Evolutionary conservation across 805 yeast genomes (phyloP), one percentile per base, ranked within the genome.

Genomic region (Cyberlindnera mrakii): DNA sequence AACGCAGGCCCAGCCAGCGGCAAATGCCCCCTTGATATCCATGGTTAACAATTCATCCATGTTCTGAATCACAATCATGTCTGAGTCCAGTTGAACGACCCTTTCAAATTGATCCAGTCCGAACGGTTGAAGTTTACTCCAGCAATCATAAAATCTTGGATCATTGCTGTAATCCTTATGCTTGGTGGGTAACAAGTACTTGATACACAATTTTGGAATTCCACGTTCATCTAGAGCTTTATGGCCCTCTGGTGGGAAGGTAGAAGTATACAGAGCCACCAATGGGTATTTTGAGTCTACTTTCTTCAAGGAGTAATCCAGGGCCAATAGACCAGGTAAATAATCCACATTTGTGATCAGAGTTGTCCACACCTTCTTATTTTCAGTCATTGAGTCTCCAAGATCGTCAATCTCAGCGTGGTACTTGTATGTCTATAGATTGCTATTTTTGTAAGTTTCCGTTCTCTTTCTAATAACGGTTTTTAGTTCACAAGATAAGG

Each of bases 61-160:
- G 51, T 78, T 78, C 43, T 64, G 62, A 8, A 74, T 43, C 3
- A 78, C 78, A 25, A 77, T 62, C 83, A 79, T 78, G 57, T 78
- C 85, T 15, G 76, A 68, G 51, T 78, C 85, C 43, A 78, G 61
- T 49, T 71, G 79, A 20, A 75, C 73, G 11, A 78, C 73, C 35
- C 77, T 64, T n/a, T 75, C 70, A 47, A 68, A 79, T 48, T 77
- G 75, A 10, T 56, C 49, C 41, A 78, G 60, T 19, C 69, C 64
- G 54, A 78, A 78, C 9, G 79, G 74, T 59, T 75, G 78, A 39
- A 78, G 57, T 58, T 78, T 78, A 25, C 82, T 68, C 82, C 82
- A 78, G 49, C 82, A 76, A 54, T 78, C 82, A 51, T 71, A 63
- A 59, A 78, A 78, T 30, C 84, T 60, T 10, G 73, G 66, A 49